Evolutionary conservation across 1,284 basidiomycete species (phyloP), one percentile per base, ranked within the genome.

Genomic region (Sporisorium sorghi): DNA sequence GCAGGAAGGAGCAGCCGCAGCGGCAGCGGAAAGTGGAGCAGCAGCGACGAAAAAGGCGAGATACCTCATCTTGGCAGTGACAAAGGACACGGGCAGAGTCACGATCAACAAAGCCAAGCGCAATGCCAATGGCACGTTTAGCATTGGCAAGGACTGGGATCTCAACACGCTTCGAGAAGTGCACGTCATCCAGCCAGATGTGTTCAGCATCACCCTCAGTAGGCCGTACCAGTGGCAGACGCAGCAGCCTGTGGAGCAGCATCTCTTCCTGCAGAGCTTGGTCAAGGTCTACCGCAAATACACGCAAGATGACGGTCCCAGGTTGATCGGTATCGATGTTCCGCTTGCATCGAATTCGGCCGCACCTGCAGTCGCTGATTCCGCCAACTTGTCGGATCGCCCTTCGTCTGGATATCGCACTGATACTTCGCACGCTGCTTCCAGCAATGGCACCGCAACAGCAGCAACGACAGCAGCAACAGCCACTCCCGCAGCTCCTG

Each of bases 61-160:
- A 12, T 84, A 83, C 52, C 74, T 84, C 48, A 79, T 84, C 28
- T 40, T 83, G 7, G 78, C 78, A 2, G 76, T 77, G 3, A 68
- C 78, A 43, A 69, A 73, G 30, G 80, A 80, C 28, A 73, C 64
- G 4, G 78, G 76, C 14, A 60, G 58, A 24, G 82, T 82, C 23
- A 78, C 76, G 40, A 73, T 85, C 58, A 84, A 99, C 88, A 99
- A 99, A 86, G 94, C 94, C 8, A 98, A 98, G 86, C 86, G 93
- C 65, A 99, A 99, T 84, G 90, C 91, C 39, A 99, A 98, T 82
- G 92, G 93, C 39, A 90, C 92, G 0, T 99, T 97, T 86, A 97
- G 94, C 21, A 93, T 97, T 58, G 97, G 97, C 23, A 99, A 99
- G 87, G 94, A 95, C 10, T 99, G 97, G 97, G 89, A 88, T 71